Evolutionary conservation across 306 rosid species (phyloP).

Genomic region (Quercus berberidifolia): DNA sequence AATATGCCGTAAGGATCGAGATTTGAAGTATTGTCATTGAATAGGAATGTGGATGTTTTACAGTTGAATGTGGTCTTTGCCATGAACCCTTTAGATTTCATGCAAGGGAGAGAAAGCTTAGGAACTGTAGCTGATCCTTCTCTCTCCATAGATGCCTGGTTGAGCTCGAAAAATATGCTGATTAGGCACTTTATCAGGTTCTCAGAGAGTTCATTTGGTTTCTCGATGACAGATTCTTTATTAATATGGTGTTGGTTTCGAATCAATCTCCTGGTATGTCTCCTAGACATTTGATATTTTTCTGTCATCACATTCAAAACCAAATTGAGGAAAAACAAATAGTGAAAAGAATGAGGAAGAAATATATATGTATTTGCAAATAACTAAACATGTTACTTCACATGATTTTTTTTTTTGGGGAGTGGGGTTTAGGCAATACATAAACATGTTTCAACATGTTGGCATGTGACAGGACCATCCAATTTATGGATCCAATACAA

Average conservation of each 20-base stretch:
- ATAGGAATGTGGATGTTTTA: slow-evolving; percentile 61
- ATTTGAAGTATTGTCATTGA: slow-evolving; percentile 41
- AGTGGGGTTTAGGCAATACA: background rate
- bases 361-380: background rate
- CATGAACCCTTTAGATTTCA: slow-evolving; percentile 60
- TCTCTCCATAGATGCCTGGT: slow-evolving; percentile 48
- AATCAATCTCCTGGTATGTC: slow-evolving; percentile 32
- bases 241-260: slow-evolving; percentile 31
- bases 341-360: background rate
- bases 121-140: slow-evolving; percentile 56
- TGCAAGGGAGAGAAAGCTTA: slow-evolving; percentile 62
- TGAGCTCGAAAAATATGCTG: slow-evolving; percentile 69
- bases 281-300: slow-evolving; percentile 50
- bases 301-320: slow-evolving; percentile 32
- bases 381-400: background rate
- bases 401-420: background rate
- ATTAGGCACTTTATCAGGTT: slow-evolving; percentile 63
- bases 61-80: slow-evolving; percentile 55
- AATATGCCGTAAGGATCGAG: slow-evolving; percentile 67
- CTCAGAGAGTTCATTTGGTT: slow-evolving; percentile 86
- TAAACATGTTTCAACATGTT: background rate
- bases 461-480: background rate
- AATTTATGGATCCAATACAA: background rate
- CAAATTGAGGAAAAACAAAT: slow-evolving; percentile 5
- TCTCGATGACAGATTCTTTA: slow-evolving; percentile 33